phyloP scores from a whole-genome alignment of 768 basidiomycete species.

The Podaxis sp. region DNA sequence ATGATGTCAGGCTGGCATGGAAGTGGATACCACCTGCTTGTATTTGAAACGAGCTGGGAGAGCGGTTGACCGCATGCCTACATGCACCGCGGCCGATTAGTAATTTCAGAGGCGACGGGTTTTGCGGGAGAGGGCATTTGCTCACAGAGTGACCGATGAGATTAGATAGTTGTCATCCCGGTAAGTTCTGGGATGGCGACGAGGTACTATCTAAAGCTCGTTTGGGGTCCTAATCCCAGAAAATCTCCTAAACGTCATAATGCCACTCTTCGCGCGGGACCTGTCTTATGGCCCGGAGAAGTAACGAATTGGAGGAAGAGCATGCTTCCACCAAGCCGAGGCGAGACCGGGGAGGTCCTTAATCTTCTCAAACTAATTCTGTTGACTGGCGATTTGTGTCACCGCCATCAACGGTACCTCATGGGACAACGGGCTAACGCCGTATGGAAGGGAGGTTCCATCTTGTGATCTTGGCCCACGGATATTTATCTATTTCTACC shows the following conservation, averaged over 20 bases:
- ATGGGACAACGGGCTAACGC: conserved; percentile 14
- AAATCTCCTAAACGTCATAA: not conserved
- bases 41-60: not conserved
- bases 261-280: not conserved
- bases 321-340: not conserved
- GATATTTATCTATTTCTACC: conserved; percentile 14
- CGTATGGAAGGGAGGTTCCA: conserved; percentile 5
- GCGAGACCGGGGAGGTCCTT: not conserved
- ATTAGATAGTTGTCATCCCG: not conserved
- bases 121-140: not conserved
- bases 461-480: conserved; percentile 12
- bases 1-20: conserved; percentile 3
- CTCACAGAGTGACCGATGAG: not conserved
- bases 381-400: not conserved
- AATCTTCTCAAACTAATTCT: not conserved
- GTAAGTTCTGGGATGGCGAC: no score
- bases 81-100: not conserved
- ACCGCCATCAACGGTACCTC: conserved; percentile 13
- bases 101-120: not conserved
- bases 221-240: not conserved
- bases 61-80: not conserved
- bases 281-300: not conserved
- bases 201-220: no score
- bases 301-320: not conserved
- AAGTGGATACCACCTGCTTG: not conserved